Conservation (phyloP, 352 stramenopile species). For the Pythium guiyangense region DNA sequence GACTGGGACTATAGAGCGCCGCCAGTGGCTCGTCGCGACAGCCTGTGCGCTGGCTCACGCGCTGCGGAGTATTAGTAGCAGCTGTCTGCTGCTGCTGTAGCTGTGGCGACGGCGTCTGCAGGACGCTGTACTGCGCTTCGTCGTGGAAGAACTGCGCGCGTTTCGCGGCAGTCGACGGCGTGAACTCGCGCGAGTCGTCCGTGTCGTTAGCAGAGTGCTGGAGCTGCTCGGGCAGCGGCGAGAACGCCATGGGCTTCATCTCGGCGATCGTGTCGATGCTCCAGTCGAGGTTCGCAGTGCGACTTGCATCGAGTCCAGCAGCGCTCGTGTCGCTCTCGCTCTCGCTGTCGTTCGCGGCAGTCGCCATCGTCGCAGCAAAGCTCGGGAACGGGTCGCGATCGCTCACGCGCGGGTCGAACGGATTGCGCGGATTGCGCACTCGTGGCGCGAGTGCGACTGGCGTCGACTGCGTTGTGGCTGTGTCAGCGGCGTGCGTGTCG, state of each 20-base stretch:
- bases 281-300: constrained; percentile 35
- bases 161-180: no score
- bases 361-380: constrained; percentile 39
- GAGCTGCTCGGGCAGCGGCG: no score
- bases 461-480: not conserved
- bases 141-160: no score
- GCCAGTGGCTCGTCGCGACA: no score
- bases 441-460: not conserved
- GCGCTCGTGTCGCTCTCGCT: not conserved
- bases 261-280: constrained; percentile 68
- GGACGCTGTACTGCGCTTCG: no score
- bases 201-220: no score
- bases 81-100: constrained; percentile 22
- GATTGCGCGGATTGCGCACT: constrained; percentile 25
- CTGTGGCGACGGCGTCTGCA: constrained; percentile 48
- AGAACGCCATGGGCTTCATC: no score
- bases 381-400: constrained; percentile 42
- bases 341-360: constrained; percentile 2
- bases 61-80: not conserved
- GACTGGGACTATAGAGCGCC: no score
- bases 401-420: constrained; percentile 39
- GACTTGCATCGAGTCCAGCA: not conserved
- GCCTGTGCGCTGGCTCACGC: no score
- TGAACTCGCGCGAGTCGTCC: no score
- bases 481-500: not conserved